Evolutionary conservation across 2,329 filamentous ascomycete genomes (phyloP).

Genomic region (Clonostachys byssicola): DNA sequence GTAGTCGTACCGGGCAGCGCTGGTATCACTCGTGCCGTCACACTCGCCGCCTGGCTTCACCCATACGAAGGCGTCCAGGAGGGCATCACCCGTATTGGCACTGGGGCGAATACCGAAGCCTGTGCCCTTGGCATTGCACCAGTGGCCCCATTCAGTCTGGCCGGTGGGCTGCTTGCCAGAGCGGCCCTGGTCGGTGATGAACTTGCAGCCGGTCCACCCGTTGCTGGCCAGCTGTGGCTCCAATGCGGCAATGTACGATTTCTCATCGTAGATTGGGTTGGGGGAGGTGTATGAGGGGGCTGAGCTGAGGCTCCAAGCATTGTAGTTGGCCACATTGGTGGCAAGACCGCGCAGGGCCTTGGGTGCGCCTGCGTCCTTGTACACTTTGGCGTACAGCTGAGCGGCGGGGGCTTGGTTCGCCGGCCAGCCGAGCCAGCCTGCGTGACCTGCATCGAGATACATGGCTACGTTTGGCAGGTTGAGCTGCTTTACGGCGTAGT

Average conservation of each 20-base stretch:
- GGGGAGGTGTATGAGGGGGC: slow-evolving; percentile 40
- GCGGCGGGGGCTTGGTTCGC: slow-evolving; percentile 47
- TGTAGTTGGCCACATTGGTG: slow-evolving; percentile 58
- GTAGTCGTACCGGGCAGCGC: slow-evolving; percentile 29
- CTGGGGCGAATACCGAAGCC: slow-evolving; percentile 63
- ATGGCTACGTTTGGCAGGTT: slow-evolving; percentile 53
- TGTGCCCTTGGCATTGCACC: slow-evolving; percentile 62
- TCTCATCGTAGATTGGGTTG: slow-evolving; percentile 47
- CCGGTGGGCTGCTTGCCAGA: slow-evolving; percentile 56
- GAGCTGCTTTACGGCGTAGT: slow-evolving; percentile 45
- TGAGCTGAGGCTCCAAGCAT: slow-evolving; percentile 34
- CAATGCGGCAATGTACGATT: slow-evolving; percentile 59
- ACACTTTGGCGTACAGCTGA: slow-evolving; percentile 38
- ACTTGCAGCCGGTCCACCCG: slow-evolving; percentile 37
- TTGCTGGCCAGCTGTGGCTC: slow-evolving; percentile 51
- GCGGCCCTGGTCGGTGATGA: slow-evolving; percentile 48
- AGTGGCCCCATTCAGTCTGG: slow-evolving; percentile 59
- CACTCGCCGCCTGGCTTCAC: slow-evolving; percentile 64
- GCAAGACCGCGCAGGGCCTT: slow-evolving; percentile 46
- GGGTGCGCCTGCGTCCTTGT: slow-evolving; percentile 44
- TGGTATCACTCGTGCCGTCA: slow-evolving; percentile 42
- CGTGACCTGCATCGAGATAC: slow-evolving; percentile 55
- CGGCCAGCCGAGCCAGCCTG: slow-evolving; percentile 55
- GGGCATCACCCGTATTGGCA: slow-evolving; percentile 52
- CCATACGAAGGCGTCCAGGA: slow-evolving; percentile 67